Evolutionary conservation across 108 stramenopile species (phyloP), one percentile per base, ranked within the genome.

Genomic region (Skeletonema tropicum): DNA sequence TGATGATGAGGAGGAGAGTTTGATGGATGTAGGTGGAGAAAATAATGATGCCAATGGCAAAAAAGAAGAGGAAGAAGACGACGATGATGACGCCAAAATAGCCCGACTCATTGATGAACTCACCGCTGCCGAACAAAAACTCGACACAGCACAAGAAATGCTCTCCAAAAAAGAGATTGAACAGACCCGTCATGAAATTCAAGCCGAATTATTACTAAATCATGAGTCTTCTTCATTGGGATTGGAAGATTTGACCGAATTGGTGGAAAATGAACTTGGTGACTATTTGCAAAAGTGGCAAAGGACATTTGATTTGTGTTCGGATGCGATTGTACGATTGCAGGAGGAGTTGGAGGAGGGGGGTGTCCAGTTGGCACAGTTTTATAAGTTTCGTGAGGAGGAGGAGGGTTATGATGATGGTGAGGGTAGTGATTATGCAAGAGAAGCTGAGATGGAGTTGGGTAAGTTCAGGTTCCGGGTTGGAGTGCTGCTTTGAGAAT

Each of bases 341-440:
- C 77, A 79, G 31, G 75, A 80, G 45, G 83, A 80, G 35, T 52
- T 86, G 35, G 85, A 79, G 21, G 73, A 76, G 15, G 41, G 69
- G 1, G 73, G 65, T 32, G 31, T 30, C 13, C 38, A 39, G 38
- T 39, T 39, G 38, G 76, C 61, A 13, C 35, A 55, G 30, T 79
- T 67, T 66, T 85, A 85, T 58, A 63, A 69, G 29, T 67, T 60
- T 70, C 80, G 71, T 23, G 38, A 45, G 32, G 68, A 79, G 11
- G 17, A 71, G 23, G 14, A 41, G 15, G 25, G 60, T 42, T 1
- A n/a, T 15, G 19, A 9, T 36, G 41, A 38, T 39, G 26, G 55
- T 17, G 75, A 68, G 8, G 26, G 57, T 57, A 21, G 48, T 35
- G 71, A 68, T 31, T 75, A 49, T 57, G 66, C 70, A 57, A 45